Percentiles rank a stretch among this genome's conserved stretches.
These are phyloP conservation scores for Dothistroma pini DNA, from an alignment of 2,329 filamentous ascomycete genomes.

Conservation along the genomic window DNA sequence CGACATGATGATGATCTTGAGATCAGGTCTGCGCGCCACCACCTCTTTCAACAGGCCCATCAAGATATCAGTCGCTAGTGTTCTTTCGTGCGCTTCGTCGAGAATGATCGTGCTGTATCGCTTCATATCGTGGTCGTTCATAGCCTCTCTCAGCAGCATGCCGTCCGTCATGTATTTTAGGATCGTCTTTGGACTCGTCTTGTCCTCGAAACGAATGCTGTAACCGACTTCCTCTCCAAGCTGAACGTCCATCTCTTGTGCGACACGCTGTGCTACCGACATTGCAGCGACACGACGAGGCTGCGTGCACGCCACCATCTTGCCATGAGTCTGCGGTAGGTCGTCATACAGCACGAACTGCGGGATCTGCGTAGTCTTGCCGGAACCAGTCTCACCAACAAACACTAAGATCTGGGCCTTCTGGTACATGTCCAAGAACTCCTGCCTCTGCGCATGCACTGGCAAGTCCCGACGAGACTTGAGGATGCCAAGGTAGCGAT, in stretches of 20 bases:
- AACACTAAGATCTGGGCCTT: slow-evolving; percentile 95
- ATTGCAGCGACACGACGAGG: slow-evolving; percentile 96
- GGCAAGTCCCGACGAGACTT: slow-evolving; percentile 79
- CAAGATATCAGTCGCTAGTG: slow-evolving; percentile 91
- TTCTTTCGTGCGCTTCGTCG: slow-evolving; percentile 97
- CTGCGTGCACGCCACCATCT: slow-evolving; percentile 96
- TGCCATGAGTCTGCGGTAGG: slow-evolving; percentile 76
- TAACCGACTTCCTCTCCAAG: slow-evolving; percentile 96
- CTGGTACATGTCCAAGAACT: slow-evolving; percentile 92
- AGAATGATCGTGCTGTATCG: slow-evolving; percentile 98
- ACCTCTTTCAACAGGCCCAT: slow-evolving; percentile 97
- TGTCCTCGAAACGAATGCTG: slow-evolving; percentile 98
- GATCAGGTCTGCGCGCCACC: slow-evolving; percentile 71
- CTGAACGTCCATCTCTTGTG: slow-evolving; percentile 90
- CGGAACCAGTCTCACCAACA: slow-evolving; percentile 97
- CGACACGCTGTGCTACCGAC: slow-evolving; percentile 97
- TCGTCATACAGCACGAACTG: slow-evolving; percentile 98
- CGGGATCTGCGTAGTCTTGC: slow-evolving; percentile 98
- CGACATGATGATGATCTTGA: slow-evolving; percentile 99
- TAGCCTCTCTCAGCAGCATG: slow-evolving; percentile 94
- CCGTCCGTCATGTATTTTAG: slow-evolving; percentile 99
- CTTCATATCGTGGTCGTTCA: slow-evolving; percentile 88
- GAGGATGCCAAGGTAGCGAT: slow-evolving; percentile 86
- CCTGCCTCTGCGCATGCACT: slow-evolving; percentile 85
- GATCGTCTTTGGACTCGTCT: slow-evolving; percentile 80